A percentile compares a stretch with the other conserved stretches of the same genome.
Conservation (phyloP, 2,329 filamentous ascomycete genomes). For the Clarireedia paspali region DNA sequence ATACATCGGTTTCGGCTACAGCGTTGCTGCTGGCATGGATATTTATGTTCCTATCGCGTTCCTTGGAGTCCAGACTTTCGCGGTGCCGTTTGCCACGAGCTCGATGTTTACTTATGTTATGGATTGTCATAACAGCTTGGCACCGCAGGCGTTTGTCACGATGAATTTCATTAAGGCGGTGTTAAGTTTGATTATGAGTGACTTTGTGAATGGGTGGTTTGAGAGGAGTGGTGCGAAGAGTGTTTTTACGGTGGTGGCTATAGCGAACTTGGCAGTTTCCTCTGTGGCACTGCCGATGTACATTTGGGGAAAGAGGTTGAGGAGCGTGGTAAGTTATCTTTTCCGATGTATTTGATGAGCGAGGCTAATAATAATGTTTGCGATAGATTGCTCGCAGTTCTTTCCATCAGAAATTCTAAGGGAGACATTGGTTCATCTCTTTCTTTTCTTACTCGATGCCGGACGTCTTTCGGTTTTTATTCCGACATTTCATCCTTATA, state of each 20-base stretch:
- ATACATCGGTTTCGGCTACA: conserved; percentile 35
- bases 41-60: conserved; percentile 29
- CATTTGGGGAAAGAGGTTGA: conserved; percentile 28
- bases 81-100: conserved; percentile 32
- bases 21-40: conserved; percentile 26
- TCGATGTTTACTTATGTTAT: conserved; percentile 35
- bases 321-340: conserved; percentile 19
- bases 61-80: conserved; percentile 31
- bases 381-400: conserved; percentile 12
- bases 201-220: conserved; percentile 24
- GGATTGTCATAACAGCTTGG: conserved; percentile 33
- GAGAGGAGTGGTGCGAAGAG: conserved; percentile 21
- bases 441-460: background rate
- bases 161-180: conserved; percentile 36
- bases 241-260: conserved; percentile 18
- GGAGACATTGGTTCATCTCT: background rate
- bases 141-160: conserved; percentile 35
- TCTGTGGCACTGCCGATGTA: conserved; percentile 23
- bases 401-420: conserved; percentile 17
- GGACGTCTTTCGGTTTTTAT: background rate
- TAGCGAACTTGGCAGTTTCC: conserved; percentile 17
- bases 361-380: background rate
- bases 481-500: background rate
- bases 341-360: background rate
- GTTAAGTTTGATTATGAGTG: conserved; percentile 28